These are phyloP conservation scores for Chlamydomonas asymmetrica DNA, from an alignment of 139 green algal genomes.

Conservation along the genomic window DNA sequence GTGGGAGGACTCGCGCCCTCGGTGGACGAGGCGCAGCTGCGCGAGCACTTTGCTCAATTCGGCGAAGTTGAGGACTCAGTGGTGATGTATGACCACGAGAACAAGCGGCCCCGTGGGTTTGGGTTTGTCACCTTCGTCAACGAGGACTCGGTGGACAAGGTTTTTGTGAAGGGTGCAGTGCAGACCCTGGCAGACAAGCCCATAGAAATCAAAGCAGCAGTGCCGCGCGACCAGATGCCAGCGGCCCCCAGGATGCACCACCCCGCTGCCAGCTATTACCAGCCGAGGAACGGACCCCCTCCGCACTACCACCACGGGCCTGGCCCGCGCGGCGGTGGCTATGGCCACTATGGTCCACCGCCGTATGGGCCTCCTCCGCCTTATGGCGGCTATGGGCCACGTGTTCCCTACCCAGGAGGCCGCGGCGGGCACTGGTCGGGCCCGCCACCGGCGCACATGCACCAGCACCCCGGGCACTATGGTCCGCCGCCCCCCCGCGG, in stretches of 20 bases:
- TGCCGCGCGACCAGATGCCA: conserved; percentile 86
- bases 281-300: conserved; percentile 5
- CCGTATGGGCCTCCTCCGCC: too few relatives aligned
- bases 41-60: conserved; percentile 78
- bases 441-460: neutral
- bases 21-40: conserved; percentile 83
- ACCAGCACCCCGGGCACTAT: neutral
- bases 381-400: conserved; percentile 10
- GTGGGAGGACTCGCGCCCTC: conserved; percentile 88
- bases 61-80: conserved; percentile 84
- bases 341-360: too few relatives aligned
- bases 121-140: conserved; percentile 93
- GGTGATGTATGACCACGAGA: conserved; percentile 97
- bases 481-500: too few relatives aligned
- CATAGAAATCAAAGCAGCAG: conserved; percentile 91
- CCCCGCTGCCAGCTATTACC: conserved; percentile 19
- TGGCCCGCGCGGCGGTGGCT: neutral
- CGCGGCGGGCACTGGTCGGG: too few relatives aligned
- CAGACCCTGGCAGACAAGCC: conserved; percentile 94
- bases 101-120: conserved; percentile 90
- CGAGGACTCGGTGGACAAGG: conserved; percentile 87
- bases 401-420: conserved; percentile 1
- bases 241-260: conserved; percentile 25
- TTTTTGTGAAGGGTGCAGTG: conserved; percentile 81
- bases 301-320: conserved; percentile 14